phyloP scores from a whole-genome alignment of 352 stramenopile species.

The Phytopythium helicoides region DNA sequence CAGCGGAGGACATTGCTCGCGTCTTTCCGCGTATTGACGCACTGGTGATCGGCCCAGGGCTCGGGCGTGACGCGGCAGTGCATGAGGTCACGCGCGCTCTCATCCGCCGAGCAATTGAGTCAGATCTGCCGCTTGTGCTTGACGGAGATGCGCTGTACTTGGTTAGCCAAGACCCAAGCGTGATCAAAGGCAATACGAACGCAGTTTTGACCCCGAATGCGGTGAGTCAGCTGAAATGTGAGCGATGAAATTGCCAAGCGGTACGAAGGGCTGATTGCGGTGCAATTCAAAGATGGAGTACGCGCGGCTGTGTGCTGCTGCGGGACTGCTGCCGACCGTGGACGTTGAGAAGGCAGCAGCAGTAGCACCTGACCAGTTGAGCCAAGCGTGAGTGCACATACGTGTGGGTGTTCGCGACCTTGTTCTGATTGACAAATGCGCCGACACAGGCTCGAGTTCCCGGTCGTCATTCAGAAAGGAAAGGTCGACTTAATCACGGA shows the following conservation, averaged over 20 bases:
- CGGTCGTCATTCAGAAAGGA: conserved; percentile 88
- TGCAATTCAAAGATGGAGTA: conserved; percentile 73
- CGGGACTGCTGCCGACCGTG: conserved; percentile 34
- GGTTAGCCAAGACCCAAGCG: conserved; percentile 66
- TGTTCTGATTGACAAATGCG: neutral
- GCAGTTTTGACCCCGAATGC: conserved; percentile 95
- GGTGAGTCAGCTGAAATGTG: conserved; percentile 14
- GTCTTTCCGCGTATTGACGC: conserved; percentile 69
- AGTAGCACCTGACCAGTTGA: conserved; percentile 50
- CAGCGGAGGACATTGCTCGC: conserved; percentile 46
- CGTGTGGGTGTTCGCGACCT: neutral
- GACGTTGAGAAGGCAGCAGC: conserved; percentile 47
- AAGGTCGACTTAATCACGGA: conserved; percentile 78
- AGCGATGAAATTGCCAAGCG: too few species aligned
- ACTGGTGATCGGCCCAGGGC: conserved; percentile 91
- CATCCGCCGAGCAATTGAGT: conserved; percentile 54
- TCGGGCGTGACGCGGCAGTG: conserved; percentile 90
- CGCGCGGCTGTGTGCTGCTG: conserved; percentile 58
- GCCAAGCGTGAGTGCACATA: conserved; percentile 42
- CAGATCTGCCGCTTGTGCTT: conserved; percentile 88
- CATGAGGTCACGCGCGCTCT: conserved; percentile 78
- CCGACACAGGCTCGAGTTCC: conserved; percentile 53
- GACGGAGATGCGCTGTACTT: conserved; percentile 95
- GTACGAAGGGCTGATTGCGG: too few species aligned
- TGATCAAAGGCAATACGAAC: conserved; percentile 60